Conservation (phyloP, 306 rosid species). For the Cicer yamashitae region DNA sequence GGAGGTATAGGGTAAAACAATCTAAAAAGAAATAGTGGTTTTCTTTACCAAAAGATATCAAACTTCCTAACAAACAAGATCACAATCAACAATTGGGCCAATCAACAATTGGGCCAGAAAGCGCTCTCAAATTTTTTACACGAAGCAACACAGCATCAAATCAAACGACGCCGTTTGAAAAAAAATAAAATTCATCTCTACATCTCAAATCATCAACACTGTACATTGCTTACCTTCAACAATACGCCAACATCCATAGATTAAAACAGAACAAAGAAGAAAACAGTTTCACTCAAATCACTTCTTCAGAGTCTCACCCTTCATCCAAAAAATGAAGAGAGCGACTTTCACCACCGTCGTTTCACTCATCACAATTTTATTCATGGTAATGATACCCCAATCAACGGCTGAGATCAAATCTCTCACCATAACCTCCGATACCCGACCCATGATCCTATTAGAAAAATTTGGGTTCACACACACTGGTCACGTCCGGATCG, state of each 20-base stretch:
- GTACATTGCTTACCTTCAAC: slow-evolving; percentile 17
- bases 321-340: slow-evolving; percentile 53
- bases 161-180: too few species aligned
- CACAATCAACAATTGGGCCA: too few species aligned
- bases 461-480: slow-evolving; percentile 94
- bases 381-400: slow-evolving; percentile 28
- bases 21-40: too few species aligned
- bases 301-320: not conserved
- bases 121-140: too few species aligned
- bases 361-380: slow-evolving; percentile 41
- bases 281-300: not conserved
- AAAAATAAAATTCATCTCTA: not conserved
- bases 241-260: slow-evolving; percentile 9
- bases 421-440: slow-evolving; percentile 68
- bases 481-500: slow-evolving; percentile 65
- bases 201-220: not conserved
- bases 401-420: slow-evolving; percentile 80
- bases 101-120: too few species aligned
- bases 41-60: too few species aligned
- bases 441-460: slow-evolving; percentile 77
- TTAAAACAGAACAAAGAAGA: not conserved
- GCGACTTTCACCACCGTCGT: slow-evolving; percentile 45
- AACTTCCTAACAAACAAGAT: too few species aligned
- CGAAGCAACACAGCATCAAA: too few species aligned
- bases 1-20: too few species aligned